phyloP scores from a whole-genome alignment of 2,329 filamentous ascomycete genomes.

The Hypoxylon sp. region DNA sequence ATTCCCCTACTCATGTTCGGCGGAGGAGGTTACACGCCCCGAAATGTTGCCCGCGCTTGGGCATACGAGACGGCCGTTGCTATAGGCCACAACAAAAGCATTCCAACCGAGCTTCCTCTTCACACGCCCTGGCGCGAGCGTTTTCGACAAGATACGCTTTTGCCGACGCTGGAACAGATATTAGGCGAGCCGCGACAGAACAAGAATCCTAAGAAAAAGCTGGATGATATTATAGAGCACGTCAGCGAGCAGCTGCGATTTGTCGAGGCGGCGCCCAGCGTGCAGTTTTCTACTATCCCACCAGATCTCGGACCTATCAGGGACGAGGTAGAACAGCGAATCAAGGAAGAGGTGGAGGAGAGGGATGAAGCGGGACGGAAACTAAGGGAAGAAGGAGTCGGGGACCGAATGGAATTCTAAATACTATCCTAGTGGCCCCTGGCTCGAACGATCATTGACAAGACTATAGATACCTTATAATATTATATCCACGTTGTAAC shows the following conservation, averaged over 20 bases:
- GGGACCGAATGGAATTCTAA: slow-evolving; percentile 67
- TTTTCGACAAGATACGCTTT: slow-evolving; percentile 89
- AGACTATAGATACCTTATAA: background rate
- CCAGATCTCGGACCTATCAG: slow-evolving; percentile 79
- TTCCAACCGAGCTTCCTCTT: slow-evolving; percentile 80
- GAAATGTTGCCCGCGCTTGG: slow-evolving; percentile 97
- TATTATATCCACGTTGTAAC: background rate
- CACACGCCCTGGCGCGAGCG: slow-evolving; percentile 90
- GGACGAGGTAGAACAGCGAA: slow-evolving; percentile 76
- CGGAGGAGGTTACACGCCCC: slow-evolving; percentile 94
- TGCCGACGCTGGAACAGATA: slow-evolving; percentile 85
- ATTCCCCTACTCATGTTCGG: slow-evolving; percentile 92
- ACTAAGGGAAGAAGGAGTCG: slow-evolving; percentile 70
- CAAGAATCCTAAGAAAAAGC: slow-evolving; percentile 81
- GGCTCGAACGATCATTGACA: background rate
- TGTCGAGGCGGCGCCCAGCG: slow-evolving; percentile 86
- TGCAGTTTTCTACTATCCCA: slow-evolving; percentile 85
- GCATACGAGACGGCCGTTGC: slow-evolving; percentile 95
- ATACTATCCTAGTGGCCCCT: background rate
- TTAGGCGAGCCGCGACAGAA: slow-evolving; percentile 79
- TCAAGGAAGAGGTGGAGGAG: slow-evolving; percentile 76
- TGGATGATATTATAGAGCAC: slow-evolving; percentile 81
- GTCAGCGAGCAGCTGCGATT: slow-evolving; percentile 90
- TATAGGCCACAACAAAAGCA: slow-evolving; percentile 78
- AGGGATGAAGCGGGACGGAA: slow-evolving; percentile 68